Evolutionary conservation across 2,329 filamentous ascomycete genomes (phyloP), one percentile per base, ranked within the genome.

Genomic region (Exutisphaerella laricina): DNA sequence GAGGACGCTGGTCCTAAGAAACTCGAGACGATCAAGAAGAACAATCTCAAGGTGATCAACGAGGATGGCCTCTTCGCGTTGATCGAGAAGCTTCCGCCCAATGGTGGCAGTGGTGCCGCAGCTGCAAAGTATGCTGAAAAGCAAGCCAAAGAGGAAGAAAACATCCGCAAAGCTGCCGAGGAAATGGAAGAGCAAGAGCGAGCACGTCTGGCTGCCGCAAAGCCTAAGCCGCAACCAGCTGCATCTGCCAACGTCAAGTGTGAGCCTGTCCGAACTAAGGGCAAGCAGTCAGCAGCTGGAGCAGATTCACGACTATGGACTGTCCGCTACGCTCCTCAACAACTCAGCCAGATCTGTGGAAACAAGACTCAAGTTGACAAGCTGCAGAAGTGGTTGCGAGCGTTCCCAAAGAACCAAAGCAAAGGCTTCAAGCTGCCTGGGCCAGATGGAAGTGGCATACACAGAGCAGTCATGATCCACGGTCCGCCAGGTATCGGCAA

Each of bases 401-500:
- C 81, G 51, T 98, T 90, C 80, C 78, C 78, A 14, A 85, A 84
- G 62, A 80, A 79, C 42, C 83, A 86, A 44, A 88, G 85, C 61
- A 84, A 79, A 47, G 74, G 84, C 39, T 98, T 98, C 66, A 84
- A 88, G 62, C 79, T 82, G 57, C 79, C 81, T 46, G 92, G 92
- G 1, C 75, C 84, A 7, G 89, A 97, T 65, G 92, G 89, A 1
- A 82, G 82, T 62, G 90, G 90, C 23, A 75, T 76, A 0, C 85
- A 84, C 57, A 82, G 92, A 51, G 87, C 90, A n/a, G 82, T 97
- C 53, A 94, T 97, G 62, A 83, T 98, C 41, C 89, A 94, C 54
- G 92, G 92, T 0, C 90, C 92, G 12, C 92, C 92, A 21, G 92
- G 92, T 13, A 95, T 98, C 53, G 92, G 92, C 55, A 98, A 98